Evolutionary conservation across 139 green algal genomes (phyloP), one percentile per base, ranked within the genome.

Genomic region (Coelastrella sp.): DNA sequence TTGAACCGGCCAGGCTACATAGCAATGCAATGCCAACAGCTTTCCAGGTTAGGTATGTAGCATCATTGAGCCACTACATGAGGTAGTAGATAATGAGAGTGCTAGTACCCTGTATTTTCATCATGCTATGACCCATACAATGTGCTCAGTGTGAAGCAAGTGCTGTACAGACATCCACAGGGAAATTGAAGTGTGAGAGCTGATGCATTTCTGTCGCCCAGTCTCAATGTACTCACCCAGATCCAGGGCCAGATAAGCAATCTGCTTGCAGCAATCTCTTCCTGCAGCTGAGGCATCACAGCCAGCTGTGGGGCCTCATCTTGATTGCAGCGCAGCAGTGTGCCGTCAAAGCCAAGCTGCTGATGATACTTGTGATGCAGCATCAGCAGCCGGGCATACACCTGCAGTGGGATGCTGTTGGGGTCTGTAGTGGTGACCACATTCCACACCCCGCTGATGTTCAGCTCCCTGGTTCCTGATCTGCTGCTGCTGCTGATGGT

Each of bases 191-290:
- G n/a, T n/a, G n/a, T n/a, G n/a, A n/a, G n/a, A n/a, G n/a, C n/a
- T n/a, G n/a, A n/a, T n/a, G n/a, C n/a, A n/a, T n/a, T n/a, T n/a
- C n/a, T n/a, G n/a, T n/a, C n/a, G n/a, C n/a, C n/a, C 59, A 67
- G 13, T 7, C 13, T 67, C 59, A 32, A n/a, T 25, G 40, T 5
- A 57, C 37, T 77, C 68, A 77, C 38, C 37, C 68, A 57, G 35
- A 77, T 40, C 68, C 68, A 77, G 40, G 68, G 68, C 68, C 68
- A 77, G 34, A 77, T 77, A 40, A 77, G 51, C 37, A 77, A 38
- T 21, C 45, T 51, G 35, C 53, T 40, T 27, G 37, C 37, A 23
- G 30, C 17, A 53, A 77, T 51, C 19, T 53, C 68, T 7, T 45
- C 35, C 37, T 35, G 40, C 34, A 77, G 21, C 37, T 59, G 37